Percentiles rank a stretch among this genome's conserved stretches.
Conservation (phyloP, 2,329 filamentous ascomycete genomes). For the Exophiala sp. region DNA sequence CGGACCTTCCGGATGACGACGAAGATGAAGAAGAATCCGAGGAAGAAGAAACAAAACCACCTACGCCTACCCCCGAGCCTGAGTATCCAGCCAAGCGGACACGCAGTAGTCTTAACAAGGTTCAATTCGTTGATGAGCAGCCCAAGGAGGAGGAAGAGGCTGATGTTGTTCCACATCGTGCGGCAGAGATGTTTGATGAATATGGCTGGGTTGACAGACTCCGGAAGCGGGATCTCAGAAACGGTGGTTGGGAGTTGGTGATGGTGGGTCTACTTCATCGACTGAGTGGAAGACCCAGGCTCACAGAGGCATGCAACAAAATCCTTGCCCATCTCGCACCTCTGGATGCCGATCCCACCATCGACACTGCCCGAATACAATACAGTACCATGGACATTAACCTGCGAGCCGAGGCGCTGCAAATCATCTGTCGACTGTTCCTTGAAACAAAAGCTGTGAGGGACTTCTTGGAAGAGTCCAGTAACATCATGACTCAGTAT, state of each 20-base stretch:
- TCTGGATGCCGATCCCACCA: slow-evolving; percentile 64
- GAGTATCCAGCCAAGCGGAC: slow-evolving; percentile 68
- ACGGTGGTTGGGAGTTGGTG: slow-evolving; percentile 88
- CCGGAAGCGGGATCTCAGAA: slow-evolving; percentile 71
- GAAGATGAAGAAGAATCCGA: slow-evolving; percentile 62
- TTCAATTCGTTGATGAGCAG: slow-evolving; percentile 59
- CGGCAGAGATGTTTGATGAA: slow-evolving; percentile 65
- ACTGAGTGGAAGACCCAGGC: slow-evolving; percentile 67
- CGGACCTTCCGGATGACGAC: slow-evolving; percentile 65
- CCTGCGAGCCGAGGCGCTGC: slow-evolving; percentile 68
- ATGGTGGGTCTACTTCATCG: slow-evolving; percentile 81
- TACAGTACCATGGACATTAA: slow-evolving; percentile 79
- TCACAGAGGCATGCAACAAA: slow-evolving; percentile 67
- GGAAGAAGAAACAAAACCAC: slow-evolving; percentile 49
- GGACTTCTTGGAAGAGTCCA: slow-evolving; percentile 84
- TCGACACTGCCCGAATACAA: slow-evolving; percentile 64
- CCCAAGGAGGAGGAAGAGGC: slow-evolving; percentile 40
- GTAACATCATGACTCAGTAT: slow-evolving; percentile 87
- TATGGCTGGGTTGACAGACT: slow-evolving; percentile 84
- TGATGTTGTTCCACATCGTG: slow-evolving; percentile 44
- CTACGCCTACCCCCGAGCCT: slow-evolving; percentile 61
- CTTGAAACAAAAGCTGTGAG: slow-evolving; percentile 80
- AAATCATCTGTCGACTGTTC: slow-evolving; percentile 80
- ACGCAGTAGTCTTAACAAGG: slow-evolving; percentile 76
- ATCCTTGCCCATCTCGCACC: slow-evolving; percentile 78